Evolutionary conservation across 495 filamentous ascomycete species (phyloP), one percentile per base, ranked within the genome.

Genomic region (Podospora didyma): DNA sequence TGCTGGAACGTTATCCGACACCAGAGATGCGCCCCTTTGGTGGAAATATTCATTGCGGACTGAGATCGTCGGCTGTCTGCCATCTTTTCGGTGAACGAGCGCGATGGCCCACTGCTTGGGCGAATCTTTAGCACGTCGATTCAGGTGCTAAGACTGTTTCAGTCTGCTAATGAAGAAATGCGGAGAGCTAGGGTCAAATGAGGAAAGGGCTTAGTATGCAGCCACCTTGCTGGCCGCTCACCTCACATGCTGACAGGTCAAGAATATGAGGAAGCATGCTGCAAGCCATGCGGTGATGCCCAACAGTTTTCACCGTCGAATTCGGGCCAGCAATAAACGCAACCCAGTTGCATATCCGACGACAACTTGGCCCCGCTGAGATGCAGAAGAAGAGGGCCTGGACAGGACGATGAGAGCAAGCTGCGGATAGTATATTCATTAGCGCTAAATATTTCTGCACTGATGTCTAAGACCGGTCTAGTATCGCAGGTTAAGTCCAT

Each of bases 251-350:
- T 42, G 14, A 42, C 39, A 42, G 39, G 48, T 57, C 55, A 41
- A 58, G n/a, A 17, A 51, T 22, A 12, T 26, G 41, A 51, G 11
- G 9, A 22, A 58, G 20, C 41, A 47, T 23, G 48, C 21, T 26
- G 39, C 12, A 37, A 14, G 49, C 34, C 24, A 51, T 58, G 55
- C 55, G 55, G 52, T 52, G 55, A 52, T 58, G 55, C 55, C 55
- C 55, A 58, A 58, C 55, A 52, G 41, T 14, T 14, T n/a, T 42
- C 5, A 12, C n/a, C 35, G 49, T 46, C 48, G 39, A 14, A 58
- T 58, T 48, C 55, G 52, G 34, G 26, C 20, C 37, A 52, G 28
- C 55, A 26, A 52, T 46, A 51, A 41, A 41, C 37, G 55, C 55
- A 58, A 42, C 47, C 39, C 45, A 10, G 20, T 24, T 47, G 55